phyloP scores from a whole-genome alignment of 208 protist genomes.

The Acanthamoeba castellanii region DNA sequence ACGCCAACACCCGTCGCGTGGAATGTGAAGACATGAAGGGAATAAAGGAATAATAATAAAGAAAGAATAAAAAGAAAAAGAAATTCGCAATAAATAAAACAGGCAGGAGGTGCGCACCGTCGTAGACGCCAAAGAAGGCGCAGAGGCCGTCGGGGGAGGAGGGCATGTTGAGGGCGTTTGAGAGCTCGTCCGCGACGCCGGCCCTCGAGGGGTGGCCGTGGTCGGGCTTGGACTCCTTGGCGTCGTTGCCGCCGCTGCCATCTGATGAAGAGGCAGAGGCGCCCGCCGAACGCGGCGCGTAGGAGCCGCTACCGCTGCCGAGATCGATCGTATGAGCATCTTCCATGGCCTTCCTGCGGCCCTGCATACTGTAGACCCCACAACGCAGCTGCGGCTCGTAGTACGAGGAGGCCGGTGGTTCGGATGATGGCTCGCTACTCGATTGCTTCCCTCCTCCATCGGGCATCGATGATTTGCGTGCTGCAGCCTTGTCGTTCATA shows the following conservation, averaged over 20 bases:
- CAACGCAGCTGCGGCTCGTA: slow-evolving; percentile 13
- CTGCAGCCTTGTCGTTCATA: neutral
- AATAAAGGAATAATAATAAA: no score
- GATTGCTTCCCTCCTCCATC: neutral
- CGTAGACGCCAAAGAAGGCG: slow-evolving; percentile 58
- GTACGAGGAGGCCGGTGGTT: neutral
- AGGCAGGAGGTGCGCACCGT: neutral
- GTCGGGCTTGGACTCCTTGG: slow-evolving; percentile 9
- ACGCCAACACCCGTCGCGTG: no score
- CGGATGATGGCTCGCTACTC: neutral
- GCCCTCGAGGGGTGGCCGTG: neutral
- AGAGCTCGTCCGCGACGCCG: neutral
- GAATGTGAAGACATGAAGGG: no score
- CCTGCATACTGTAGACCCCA: slow-evolving; percentile 59
- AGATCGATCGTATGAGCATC: neutral
- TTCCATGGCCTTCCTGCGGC: slow-evolving; percentile 46
- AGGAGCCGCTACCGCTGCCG: neutral
- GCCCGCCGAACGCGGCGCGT: neutral
- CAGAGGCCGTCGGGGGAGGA: slow-evolving; percentile 6
- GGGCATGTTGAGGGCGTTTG: neutral
- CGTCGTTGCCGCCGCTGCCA: no score
- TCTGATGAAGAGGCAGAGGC: neutral
- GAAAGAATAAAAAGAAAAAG: no score
- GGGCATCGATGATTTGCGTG: neutral
- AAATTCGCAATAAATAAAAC: no score